These are phyloP conservation scores for Aspergillus sp. DNA, from an alignment of 2,329 filamentous ascomycete genomes.

Conservation along the genomic window DNA sequence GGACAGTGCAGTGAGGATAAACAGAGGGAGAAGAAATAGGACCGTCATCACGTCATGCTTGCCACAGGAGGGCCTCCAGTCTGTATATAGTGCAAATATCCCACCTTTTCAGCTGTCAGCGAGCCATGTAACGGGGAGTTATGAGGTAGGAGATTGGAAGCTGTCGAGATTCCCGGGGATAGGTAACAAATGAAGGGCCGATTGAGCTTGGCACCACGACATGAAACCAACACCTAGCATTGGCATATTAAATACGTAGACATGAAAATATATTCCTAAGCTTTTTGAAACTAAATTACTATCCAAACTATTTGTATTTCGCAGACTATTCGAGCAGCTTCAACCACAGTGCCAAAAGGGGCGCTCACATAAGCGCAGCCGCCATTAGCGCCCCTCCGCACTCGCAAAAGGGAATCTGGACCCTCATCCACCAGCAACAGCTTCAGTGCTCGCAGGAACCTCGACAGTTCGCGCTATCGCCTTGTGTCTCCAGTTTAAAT, in stretches of 20 bases:
- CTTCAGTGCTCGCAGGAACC: background rate
- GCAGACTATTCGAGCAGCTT: background rate
- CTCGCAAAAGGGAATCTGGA: slow-evolving; percentile 6
- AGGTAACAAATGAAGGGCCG: no score
- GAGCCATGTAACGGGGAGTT: slow-evolving; percentile 5
- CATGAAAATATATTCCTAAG: background rate
- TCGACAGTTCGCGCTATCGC: background rate
- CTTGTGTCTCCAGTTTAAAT: slow-evolving; percentile 3
- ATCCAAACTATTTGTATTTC: background rate
- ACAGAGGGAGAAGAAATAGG: slow-evolving; percentile 36
- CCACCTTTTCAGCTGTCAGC: background rate
- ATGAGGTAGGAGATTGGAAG: no score
- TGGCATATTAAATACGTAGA: background rate
- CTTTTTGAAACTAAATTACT: background rate
- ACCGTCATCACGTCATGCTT: slow-evolving; percentile 42
- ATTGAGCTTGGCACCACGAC: no score
- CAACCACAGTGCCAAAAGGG: slow-evolving; percentile 1
- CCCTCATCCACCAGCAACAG: background rate
- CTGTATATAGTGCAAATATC: background rate
- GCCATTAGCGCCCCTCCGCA: slow-evolving; percentile 23
- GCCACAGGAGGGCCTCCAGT: slow-evolving; percentile 13
- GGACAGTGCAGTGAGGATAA: slow-evolving; percentile 38
- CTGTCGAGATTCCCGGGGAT: no score
- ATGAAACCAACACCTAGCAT: no score
- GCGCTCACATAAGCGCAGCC: slow-evolving; percentile 16